Base-by-base conservation (phyloP, 352 stramenopile species). In the Sclerospora graminicola region DNA sequence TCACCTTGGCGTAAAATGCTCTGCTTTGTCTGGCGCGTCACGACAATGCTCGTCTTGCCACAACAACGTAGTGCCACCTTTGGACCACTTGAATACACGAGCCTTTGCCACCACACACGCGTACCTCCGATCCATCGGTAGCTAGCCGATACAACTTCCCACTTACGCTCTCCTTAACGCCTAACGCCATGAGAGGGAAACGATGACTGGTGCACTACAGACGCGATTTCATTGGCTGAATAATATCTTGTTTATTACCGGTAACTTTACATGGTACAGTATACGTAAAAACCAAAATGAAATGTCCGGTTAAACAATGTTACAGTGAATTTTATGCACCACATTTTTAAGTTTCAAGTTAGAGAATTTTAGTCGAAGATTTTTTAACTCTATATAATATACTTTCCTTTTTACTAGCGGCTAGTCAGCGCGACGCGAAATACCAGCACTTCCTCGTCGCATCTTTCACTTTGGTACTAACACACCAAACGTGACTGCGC, bases 11-110 rank as follows among this genome's bases (percentile, higher is more conserved):
- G 77, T 41, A 89, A 44, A 23, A 89, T 48, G 57, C 72, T 84
- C 63, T 89, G 77, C 45, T 82, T 85, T 28, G 74, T 63, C 50
- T 79, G 69, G 16, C 70, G 62, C 26, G 77, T 89, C 21, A 66
- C 72, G 34, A 91, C 62, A 48, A 91, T 80, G 31, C 69, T 78
- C 24, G 69, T 78, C 51, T 88, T 84, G 27, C 68, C 72, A 49
- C 72, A 84, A 51, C 74, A 89, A 43, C 80, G 80, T 55, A 91
- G 61, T 41, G 67, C 67, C 19, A 91, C 66, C 37, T 83, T 75
- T 13, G 49, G 47, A 14, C 75, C 73, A 34, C 72, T 89, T 30
- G 79, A 60, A 45, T 86, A 86, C 16, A 89, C 65, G 33, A 53
- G 27, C 69, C 77, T 36, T 84, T 85, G 45, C 69, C 68, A 28